These are phyloP conservation scores for Russula foetens DNA, from an alignment of 768 basidiomycete species.

Conservation along the genomic window DNA sequence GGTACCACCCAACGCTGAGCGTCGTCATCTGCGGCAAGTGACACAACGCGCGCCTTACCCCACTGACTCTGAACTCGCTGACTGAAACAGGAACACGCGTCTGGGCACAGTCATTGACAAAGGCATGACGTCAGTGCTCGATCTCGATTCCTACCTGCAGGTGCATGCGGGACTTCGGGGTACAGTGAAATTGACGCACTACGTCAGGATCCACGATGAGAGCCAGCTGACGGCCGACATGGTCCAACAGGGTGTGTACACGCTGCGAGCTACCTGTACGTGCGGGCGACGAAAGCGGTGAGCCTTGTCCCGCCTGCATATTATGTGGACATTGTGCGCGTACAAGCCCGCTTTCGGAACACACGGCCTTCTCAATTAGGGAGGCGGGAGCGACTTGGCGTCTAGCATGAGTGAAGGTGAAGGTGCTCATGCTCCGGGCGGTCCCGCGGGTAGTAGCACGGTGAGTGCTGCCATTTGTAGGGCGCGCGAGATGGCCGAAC, in stretches of 20 bases:
- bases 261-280: constrained; percentile 64
- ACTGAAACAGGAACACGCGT: constrained; percentile 64
- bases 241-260: constrained; percentile 68
- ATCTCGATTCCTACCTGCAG: constrained; percentile 35
- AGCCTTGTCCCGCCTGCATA: constrained; percentile 75
- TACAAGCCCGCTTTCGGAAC: constrained; percentile 70
- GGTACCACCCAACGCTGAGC: constrained; percentile 55
- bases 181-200: constrained; percentile 65
- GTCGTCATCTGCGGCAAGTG: constrained; percentile 77
- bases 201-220: constrained; percentile 76
- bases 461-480: constrained; percentile 19
- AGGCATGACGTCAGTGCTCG: constrained; percentile 50
- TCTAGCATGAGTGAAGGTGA: constrained; percentile 1
- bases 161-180: constrained; percentile 72
- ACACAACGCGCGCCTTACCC: constrained; percentile 60
- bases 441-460: constrained; percentile 23
- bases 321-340: constrained; percentile 77
- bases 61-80: constrained; percentile 39
- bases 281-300: constrained; percentile 77
- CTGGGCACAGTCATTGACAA: constrained; percentile 78
- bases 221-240: constrained; percentile 58
- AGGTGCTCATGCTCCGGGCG: too few species aligned
- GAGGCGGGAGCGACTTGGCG: constrained; percentile 28
- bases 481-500: constrained; percentile 27
- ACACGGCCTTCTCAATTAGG: constrained; percentile 52